These are phyloP conservation scores for Pichia ethanolica DNA, from an alignment of 805 yeast genomes.

Conservation along the genomic window DNA sequence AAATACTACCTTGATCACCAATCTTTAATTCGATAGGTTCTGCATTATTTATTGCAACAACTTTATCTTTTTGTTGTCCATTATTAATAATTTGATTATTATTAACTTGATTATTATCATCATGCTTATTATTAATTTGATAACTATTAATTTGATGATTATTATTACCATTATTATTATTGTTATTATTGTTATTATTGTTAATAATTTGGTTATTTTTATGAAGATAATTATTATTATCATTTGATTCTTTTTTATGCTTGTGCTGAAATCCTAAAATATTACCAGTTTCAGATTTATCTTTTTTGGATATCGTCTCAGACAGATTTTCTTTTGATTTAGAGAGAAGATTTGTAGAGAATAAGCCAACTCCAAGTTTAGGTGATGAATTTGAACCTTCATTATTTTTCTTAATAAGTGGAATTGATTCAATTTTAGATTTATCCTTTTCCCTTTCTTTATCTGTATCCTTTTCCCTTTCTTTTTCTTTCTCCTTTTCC, in stretches of 20 bases:
- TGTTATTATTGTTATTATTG: too few species aligned
- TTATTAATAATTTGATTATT: neutral
- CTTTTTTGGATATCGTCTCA: neutral
- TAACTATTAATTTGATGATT: too few species aligned
- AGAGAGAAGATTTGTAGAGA: neutral
- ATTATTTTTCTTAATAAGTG: neutral
- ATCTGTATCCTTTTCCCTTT: neutral
- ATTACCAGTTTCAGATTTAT: neutral
- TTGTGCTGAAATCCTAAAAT: neutral
- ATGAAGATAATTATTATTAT: neutral
- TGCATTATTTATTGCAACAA: neutral
- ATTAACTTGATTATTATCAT: neutral
- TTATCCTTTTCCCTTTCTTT: constrained; percentile 1
- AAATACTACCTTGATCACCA: neutral
- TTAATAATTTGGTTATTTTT: too few species aligned
- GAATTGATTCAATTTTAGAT: neutral
- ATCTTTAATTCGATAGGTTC: neutral
- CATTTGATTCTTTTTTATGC: neutral
- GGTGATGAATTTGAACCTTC: constrained; percentile 4
- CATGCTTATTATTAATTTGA: too few species aligned
- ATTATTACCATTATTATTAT: too few species aligned
- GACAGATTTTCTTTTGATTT: constrained; percentile 5
- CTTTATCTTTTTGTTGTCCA: neutral
- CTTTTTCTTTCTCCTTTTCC: constrained; percentile 2
- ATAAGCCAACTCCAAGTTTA: constrained; percentile 7